These are phyloP conservation scores for Nitzschia sp. DNA, from an alignment of 108 stramenopile species.

Conservation along the genomic window DNA sequence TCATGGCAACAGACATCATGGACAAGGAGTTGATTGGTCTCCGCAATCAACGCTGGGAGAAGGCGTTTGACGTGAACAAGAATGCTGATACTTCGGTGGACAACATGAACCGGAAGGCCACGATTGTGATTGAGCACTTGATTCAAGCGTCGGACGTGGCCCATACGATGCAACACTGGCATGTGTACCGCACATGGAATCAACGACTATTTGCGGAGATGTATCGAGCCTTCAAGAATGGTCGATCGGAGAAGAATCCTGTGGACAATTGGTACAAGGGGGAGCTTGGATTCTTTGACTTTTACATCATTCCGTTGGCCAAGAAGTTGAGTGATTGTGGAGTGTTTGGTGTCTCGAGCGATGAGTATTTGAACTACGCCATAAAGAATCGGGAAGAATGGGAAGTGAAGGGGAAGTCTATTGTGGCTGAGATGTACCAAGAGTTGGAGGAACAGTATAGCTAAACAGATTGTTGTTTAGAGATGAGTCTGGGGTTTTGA, in stretches of 20 bases:
- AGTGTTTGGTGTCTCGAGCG: conserved; percentile 17
- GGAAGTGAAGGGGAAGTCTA: background rate
- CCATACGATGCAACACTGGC: conserved; percentile 29
- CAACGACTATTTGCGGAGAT: conserved; percentile 18
- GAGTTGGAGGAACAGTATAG: too few relatives aligned
- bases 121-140: conserved; percentile 23
- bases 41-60: conserved; percentile 22
- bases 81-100: background rate
- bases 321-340: conserved; percentile 23
- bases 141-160: conserved; percentile 25
- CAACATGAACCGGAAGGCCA: conserved; percentile 18
- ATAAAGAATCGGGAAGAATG: conserved; percentile 18
- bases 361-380: conserved; percentile 17
- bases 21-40: conserved; percentile 13
- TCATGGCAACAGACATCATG: conserved; percentile 26
- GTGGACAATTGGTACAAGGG: conserved; percentile 18
- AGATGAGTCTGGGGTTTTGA: too few relatives aligned
- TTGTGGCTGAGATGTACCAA: too few relatives aligned
- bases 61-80: conserved; percentile 5
- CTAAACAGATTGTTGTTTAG: too few relatives aligned
- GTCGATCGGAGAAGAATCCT: conserved; percentile 8
- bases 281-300: conserved; percentile 18
- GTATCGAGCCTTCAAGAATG: conserved; percentile 6
- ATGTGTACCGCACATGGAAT: conserved; percentile 22
- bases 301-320: conserved; percentile 25